Conservation (phyloP, 805 yeast species). For the Cephaloascus albidus region DNA sequence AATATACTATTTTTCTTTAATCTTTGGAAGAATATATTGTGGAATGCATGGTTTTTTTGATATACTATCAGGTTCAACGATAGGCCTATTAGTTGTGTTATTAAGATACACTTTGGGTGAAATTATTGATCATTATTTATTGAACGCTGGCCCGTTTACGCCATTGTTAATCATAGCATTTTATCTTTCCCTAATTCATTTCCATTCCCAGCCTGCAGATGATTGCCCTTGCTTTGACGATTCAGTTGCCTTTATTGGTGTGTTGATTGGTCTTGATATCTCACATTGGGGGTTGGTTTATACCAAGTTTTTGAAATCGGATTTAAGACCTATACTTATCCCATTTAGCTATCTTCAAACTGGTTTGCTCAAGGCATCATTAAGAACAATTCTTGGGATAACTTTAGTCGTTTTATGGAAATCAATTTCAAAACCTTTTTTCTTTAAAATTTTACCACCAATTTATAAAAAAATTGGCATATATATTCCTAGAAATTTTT, state of each 20-base stretch:
- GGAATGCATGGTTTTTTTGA: constrained; percentile 97
- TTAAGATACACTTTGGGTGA: constrained; percentile 31
- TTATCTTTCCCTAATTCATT: constrained; percentile 43
- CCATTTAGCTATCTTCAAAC: constrained; percentile 29
- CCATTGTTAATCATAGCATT: constrained; percentile 26
- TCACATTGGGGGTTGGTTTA: constrained; percentile 41
- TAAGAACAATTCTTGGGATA: constrained; percentile 57
- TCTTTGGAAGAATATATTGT: constrained; percentile 80
- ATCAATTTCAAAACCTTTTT: constrained; percentile 54
- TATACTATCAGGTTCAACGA: constrained; percentile 48
- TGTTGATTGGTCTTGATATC: constrained; percentile 66
- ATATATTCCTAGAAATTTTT: constrained; percentile 26
- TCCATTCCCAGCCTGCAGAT: constrained; percentile 81
- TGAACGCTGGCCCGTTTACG: constrained; percentile 19
- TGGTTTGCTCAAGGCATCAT: constrained; percentile 29
- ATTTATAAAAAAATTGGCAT: constrained; percentile 35
- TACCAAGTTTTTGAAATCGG: constrained; percentile 18
- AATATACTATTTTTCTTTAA: constrained; percentile 54
- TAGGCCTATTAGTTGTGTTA: constrained; percentile 51
- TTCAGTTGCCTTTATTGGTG: constrained; percentile 88
- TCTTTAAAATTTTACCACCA: constrained; percentile 51
- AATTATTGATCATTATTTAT: constrained; percentile 36
- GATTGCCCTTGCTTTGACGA: constrained; percentile 96
- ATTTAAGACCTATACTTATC: constrained; percentile 16
- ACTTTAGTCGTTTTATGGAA: constrained; percentile 65